Conservation (phyloP, 208 protist species). For the Acanthamoeba castellanii region DNA sequence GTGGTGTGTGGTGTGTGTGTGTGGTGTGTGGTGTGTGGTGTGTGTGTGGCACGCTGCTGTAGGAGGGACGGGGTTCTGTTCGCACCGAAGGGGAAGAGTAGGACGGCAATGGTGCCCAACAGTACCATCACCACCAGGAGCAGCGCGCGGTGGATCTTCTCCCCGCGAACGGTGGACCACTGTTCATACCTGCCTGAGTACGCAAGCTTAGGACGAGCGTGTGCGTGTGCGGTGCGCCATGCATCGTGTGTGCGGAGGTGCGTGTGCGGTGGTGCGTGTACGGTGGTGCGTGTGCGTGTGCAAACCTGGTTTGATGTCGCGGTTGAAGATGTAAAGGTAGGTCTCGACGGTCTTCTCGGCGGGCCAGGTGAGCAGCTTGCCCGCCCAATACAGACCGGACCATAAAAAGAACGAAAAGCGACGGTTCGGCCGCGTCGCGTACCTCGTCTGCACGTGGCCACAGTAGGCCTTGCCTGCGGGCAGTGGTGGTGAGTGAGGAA, state of each 20-base stretch:
- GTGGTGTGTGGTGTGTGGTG: too few relatives aligned
- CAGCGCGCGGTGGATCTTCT: background rate
- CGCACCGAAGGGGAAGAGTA: constrained; percentile 35
- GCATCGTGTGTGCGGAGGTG: background rate
- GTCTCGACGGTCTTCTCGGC: constrained; percentile 34
- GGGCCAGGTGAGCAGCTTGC: constrained; percentile 52
- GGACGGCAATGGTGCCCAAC: background rate
- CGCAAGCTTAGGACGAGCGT: background rate
- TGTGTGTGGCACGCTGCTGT: background rate
- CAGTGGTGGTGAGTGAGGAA: background rate
- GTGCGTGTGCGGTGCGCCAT: background rate
- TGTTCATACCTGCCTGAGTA: background rate
- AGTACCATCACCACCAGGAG: constrained; percentile 1
- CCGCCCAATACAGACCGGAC: background rate
- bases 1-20: too few relatives aligned
- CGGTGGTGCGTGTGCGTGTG: background rate
- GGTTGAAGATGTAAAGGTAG: constrained; percentile 64
- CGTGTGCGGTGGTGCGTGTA: background rate
- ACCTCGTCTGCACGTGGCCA: background rate
- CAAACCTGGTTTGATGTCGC: background rate
- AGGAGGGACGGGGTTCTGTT: background rate
- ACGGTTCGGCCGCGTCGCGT: background rate
- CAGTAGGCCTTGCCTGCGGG: background rate
- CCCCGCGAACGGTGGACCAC: background rate
- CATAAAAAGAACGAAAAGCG: constrained; percentile 17